phyloP scores from a whole-genome alignment of 2,329 filamentous ascomycete species.

The Zymoseptoria pseudotritici region DNA sequence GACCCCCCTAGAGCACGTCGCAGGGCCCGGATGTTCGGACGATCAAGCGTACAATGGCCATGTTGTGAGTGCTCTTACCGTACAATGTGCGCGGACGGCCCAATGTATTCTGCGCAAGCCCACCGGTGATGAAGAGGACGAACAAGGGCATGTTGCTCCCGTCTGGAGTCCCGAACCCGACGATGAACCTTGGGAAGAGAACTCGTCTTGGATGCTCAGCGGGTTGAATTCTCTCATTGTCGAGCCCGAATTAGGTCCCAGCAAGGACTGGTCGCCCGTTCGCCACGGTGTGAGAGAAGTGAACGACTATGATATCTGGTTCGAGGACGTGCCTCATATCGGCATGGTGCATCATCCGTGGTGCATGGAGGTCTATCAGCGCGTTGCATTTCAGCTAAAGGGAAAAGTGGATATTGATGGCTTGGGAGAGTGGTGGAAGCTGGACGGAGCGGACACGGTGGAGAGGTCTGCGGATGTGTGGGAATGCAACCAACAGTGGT shows the following conservation, averaged over 20 bases:
- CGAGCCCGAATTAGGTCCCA: not conserved
- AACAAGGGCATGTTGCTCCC: not conserved
- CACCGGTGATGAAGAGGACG: not conserved
- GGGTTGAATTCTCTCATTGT: constrained; percentile 5
- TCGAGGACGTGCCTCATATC: not conserved
- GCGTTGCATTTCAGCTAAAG: not conserved
- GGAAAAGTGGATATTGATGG: constrained; percentile 1
- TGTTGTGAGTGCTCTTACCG: constrained; percentile 9
- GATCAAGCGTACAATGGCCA: constrained; percentile 10
- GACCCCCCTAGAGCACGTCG: constrained; percentile 7
- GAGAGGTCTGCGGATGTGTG: too few species aligned
- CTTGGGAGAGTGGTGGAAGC: constrained; percentile 4
- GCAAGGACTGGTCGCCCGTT: not conserved
- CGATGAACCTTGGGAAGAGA: not conserved
- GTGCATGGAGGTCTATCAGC: constrained; percentile 13
- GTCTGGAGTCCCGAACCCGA: too few species aligned
- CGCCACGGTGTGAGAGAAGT: constrained; percentile 2
- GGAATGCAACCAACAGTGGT: constrained; percentile 4
- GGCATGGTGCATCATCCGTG: constrained; percentile 12
- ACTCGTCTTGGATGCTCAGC: constrained; percentile 1
- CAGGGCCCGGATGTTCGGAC: constrained; percentile 4
- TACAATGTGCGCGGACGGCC: constrained; percentile 5
- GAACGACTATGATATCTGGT: not conserved
- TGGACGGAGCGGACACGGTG: not conserved
- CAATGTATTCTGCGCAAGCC: constrained; percentile 10